Evolutionary conservation across 176 grass and related monocot genomes (phyloP), one percentile per base, ranked within the genome.

Genomic region (Juncus effusus): DNA sequence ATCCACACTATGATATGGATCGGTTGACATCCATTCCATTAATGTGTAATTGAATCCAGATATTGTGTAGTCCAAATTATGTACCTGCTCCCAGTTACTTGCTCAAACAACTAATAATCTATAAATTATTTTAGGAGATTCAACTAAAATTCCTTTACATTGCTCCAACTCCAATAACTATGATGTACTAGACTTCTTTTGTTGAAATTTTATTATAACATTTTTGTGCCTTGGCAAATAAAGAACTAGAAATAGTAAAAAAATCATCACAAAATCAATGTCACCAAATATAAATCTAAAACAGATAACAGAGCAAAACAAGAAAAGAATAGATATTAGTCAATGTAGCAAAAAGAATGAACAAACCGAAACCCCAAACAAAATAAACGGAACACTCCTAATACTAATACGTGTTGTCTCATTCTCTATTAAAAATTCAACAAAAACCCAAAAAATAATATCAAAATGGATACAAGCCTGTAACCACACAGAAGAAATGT

Each of bases 141-240:
- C 68, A 72, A 72, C 68, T 59, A 72, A 72, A 56, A 41, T 52
- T 69, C 53, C 14, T 5, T 63, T 12, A 40, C 37, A 56, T 40
- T 37, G 51, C 54, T 72, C 69, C 53, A 72, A 72, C 69, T 72
- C 69, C 69, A 72, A 58, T 72, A 72, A 38, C 51, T 28, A 28
- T 28, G 19, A 28, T 28, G 19, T 28, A 28, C 19, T 28, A 28
- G 19, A 28, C 19, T 28, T 28, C 19, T 28, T 28, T 28, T 28
- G 19, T 28, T 28, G 19, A 28, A 28, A 28, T 28, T 28, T 28
- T 28, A 28, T 28, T 28, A 28, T 28, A 28, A 28, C 19, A 28
- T 28, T 28, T 28, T 28, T 28, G 19, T 28, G 19, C 19, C 19
- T 28, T 28, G 19, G 19, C 19, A 28, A 28, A 28, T 28, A 28